Base-by-base conservation (phyloP, 2,329 filamentous ascomycete genomes). In the Penicillium sp. region DNA sequence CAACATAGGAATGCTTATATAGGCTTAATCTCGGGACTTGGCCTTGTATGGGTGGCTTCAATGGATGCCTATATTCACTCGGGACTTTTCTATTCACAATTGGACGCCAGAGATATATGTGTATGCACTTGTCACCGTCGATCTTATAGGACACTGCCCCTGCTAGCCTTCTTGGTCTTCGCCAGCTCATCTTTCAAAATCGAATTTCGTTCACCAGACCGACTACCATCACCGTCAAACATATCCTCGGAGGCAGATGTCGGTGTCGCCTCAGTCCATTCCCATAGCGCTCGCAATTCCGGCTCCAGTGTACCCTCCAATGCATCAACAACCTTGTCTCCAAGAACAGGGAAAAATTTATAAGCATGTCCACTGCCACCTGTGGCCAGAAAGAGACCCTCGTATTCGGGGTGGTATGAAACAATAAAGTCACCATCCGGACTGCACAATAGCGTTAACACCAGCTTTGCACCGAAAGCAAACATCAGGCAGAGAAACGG, bases 381-480 rank as follows among this genome's bases (percentile, higher is more conserved):
- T 1, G 80, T 82, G 10, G 81, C 81, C 48, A 83, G 67, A 67
- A 81, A 81, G 6, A 83, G 73, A 35, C 74, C 74, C 6, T 69
- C 57, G 72, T 84, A 84, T 16, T 79, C 74, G 0, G 89, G 88
- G 66, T 91, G 88, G 71, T 87, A 86, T 67, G 87, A 84, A 58
- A 90, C 80, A 54, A 91, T 79, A 76, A 90, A 91, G 68, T 91
- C 86, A 22, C 84, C 88, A 19, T 84, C 85, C 8, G 84, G 81
- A 3, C 75, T 78, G 49, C 45, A 42, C n/a, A 39, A 29, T 2
- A 13, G 29, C 33, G 19, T 53, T 26, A 45, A 21, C 22, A 43
- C 9, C 10, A 4, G 11, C 14, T 42, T 26, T 10, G 2, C 14
- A 11, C 16, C 13, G 1, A 27, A 9, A 29, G 27, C 21, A 27